phyloP scores from a whole-genome alignment of 1,284 basidiomycete species.

The Entoloma clypeatum region DNA sequence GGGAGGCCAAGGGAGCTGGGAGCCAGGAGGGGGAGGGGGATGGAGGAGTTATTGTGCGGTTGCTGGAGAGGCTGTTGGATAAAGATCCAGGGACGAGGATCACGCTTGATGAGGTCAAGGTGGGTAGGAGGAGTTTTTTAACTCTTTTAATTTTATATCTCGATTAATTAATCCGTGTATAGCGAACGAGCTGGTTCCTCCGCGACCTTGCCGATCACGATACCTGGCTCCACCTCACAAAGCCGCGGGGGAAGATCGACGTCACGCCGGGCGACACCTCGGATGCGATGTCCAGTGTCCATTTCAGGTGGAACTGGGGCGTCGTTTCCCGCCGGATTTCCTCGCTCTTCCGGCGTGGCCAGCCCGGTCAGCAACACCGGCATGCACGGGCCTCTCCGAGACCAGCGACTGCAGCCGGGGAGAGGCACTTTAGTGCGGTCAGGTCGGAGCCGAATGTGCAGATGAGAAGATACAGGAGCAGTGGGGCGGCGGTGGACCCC shows the following conservation, averaged over 20 bases:
- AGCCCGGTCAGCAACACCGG: conserved; percentile 18
- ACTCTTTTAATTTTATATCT: conserved; percentile 12
- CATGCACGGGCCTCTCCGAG: conserved; percentile 17
- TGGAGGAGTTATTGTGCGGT: conserved; percentile 61
- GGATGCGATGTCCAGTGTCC: conserved; percentile 65
- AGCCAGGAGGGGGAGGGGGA: conserved; percentile 40
- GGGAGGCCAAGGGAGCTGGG: conserved; percentile 46
- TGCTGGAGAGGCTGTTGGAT: conserved; percentile 76
- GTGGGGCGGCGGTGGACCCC: too few species aligned
- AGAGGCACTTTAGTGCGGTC: too few species aligned
- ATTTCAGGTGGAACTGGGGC: conserved; percentile 53
- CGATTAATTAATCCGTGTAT: conserved; percentile 1
- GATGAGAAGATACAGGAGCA: conserved; percentile 25
- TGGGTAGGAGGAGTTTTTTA: conserved; percentile 34
- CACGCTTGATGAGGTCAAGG: conserved; percentile 84
- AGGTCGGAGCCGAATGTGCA: conserved; percentile 22
- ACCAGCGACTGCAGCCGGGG: too few species aligned
- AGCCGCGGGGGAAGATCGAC: conserved; percentile 36
- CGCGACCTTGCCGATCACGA: conserved; percentile 68
- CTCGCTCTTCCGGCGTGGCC: conserved; percentile 42
- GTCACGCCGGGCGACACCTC: conserved; percentile 82
- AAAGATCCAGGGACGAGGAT: conserved; percentile 83
- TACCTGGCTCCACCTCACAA: conserved; percentile 79
- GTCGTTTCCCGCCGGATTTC: conserved; percentile 42
- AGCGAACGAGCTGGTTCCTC: conserved; percentile 76